Conservation (phyloP, 345 rosid genomes). For the Lepidium aucheri region DNA sequence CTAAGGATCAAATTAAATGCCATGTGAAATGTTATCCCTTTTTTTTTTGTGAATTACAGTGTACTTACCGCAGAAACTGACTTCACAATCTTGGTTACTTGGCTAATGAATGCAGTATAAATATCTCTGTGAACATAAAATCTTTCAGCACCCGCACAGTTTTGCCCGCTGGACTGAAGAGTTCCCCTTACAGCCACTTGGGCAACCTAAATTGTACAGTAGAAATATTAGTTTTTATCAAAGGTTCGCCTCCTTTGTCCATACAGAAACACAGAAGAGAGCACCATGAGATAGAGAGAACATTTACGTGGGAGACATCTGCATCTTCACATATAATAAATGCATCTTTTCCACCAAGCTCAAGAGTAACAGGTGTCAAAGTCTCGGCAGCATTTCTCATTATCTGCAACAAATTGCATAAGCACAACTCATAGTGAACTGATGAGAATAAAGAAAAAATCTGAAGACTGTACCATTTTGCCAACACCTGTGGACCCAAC, state of each 20-base stretch:
- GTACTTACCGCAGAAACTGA: slow-evolving; percentile 86
- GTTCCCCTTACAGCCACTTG: slow-evolving; percentile 88
- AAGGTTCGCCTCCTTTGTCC: not conserved
- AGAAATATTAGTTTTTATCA: slow-evolving; percentile 1
- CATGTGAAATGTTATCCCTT: not conserved
- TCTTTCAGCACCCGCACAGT: slow-evolving; percentile 99
- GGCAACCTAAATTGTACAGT: slow-evolving; percentile 57
- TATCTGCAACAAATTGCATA: slow-evolving; percentile 50
- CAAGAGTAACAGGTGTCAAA: slow-evolving; percentile 82
- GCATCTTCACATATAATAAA: slow-evolving; percentile 88
- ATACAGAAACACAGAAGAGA: not conserved
- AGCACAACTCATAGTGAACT: slow-evolving; percentile 2
- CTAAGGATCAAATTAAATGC: not conserved
- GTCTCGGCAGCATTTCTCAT: slow-evolving; percentile 83
- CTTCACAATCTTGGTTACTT: slow-evolving; percentile 73
- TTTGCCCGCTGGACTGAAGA: slow-evolving; percentile 98
- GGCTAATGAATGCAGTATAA: slow-evolving; percentile 65
- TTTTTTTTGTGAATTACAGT: not conserved
- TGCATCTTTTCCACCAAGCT: slow-evolving; percentile 98
- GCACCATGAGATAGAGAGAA: not conserved
- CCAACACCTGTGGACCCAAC: slow-evolving; percentile 98
- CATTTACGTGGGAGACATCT: slow-evolving; percentile 69
- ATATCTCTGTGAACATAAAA: slow-evolving; percentile 85
- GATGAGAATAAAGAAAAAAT: slow-evolving; percentile 6
- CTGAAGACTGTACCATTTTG: slow-evolving; percentile 55